These are phyloP conservation scores for Eruca vesicaria DNA, from an alignment of 441 rosid genomes.

Conservation along the genomic window DNA sequence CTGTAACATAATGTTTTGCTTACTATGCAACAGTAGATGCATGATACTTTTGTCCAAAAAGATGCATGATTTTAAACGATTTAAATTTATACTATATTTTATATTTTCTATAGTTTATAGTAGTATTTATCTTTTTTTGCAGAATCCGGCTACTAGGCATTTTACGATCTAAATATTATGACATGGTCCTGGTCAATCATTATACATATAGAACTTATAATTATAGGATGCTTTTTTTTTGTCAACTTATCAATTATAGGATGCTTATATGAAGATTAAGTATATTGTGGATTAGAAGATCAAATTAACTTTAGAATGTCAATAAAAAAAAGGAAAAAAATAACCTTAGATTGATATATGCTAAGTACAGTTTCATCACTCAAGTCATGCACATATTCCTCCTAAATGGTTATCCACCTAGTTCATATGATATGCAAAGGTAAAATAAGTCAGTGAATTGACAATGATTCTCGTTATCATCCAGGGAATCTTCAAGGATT, in stretches of 20 bases:
- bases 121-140: background rate
- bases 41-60: conserved; percentile 5
- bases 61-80: no score
- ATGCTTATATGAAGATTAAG: background rate
- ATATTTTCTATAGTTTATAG: no score
- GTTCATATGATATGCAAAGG: background rate
- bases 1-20: conserved; percentile 17
- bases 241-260: no score
- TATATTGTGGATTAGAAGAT: background rate
- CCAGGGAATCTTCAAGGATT: background rate
- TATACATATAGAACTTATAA: background rate
- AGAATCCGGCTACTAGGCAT: background rate
- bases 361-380: conserved; percentile 2
- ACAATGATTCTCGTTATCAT: background rate
- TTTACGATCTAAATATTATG: background rate
- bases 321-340: background rate
- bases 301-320: background rate
- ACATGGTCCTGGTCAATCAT: background rate
- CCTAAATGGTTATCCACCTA: background rate
- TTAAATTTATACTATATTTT: no score
- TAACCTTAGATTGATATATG: background rate
- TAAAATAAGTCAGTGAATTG: background rate
- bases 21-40: conserved; percentile 13
- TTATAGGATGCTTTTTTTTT: no score
- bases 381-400: conserved; percentile 1